Evolutionary conservation across 768 basidiomycete species (phyloP).

Genomic region (Collybia sp.): DNA sequence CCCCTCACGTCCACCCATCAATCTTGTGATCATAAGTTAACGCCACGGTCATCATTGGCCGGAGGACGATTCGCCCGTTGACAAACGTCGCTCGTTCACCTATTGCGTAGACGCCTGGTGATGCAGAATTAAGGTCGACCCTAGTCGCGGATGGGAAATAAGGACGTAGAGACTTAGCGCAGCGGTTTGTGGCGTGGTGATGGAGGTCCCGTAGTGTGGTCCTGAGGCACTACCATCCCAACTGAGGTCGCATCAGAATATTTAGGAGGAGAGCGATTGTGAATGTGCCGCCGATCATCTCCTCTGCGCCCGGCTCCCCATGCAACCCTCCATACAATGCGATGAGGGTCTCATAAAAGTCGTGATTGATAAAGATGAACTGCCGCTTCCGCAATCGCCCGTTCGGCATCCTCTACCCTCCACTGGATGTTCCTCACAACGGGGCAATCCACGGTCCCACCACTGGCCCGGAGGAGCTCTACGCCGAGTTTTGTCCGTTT

Average conservation of each 20-base stretch:
- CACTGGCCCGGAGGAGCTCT: too few species aligned
- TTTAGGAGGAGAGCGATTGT: too few species aligned
- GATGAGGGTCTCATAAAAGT: too few species aligned
- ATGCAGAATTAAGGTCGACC: constrained; percentile 1
- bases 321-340: too few species aligned
- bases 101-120: constrained; percentile 93
- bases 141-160: not conserved
- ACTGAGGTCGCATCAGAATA: too few species aligned
- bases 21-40: constrained; percentile 93
- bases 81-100: constrained; percentile 90
- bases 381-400: too few species aligned
- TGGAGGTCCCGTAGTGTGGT: constrained; percentile 95
- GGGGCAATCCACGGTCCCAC: too few species aligned
- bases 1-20: constrained; percentile 94
- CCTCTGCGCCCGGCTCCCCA: constrained; percentile 91
- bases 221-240: constrained; percentile 99
- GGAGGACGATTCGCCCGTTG: constrained; percentile 91
- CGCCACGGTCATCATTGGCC: constrained; percentile 94
- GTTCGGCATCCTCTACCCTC: too few species aligned
- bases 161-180: constrained; percentile 62
- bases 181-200: constrained; percentile 96
- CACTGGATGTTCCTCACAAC: constrained; percentile 88
- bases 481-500: too few species aligned
- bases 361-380: too few species aligned
- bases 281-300: constrained; percentile 98